Conservation (phyloP, 2,329 filamentous ascomycete species). For the Rhytidhysteron rufulum region DNA sequence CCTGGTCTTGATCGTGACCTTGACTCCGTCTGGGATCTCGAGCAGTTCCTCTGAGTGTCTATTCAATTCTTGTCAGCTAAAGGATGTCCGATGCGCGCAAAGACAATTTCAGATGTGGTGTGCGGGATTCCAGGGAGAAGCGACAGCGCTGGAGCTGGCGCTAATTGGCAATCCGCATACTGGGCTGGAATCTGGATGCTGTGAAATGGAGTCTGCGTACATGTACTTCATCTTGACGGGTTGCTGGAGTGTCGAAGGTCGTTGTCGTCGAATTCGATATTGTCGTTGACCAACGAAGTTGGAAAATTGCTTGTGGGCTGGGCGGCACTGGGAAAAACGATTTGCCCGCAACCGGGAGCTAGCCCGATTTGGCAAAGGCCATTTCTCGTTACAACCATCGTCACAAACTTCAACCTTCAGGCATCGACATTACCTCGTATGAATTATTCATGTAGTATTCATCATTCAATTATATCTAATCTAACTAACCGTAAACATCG, state of each 20-base stretch:
- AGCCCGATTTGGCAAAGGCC: constrained; percentile 3
- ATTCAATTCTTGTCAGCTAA: constrained; percentile 27
- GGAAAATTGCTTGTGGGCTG: constrained; percentile 11
- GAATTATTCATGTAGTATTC: no score
- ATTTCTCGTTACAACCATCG: background rate
- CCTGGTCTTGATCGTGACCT: constrained; percentile 95
- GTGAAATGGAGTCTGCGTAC: constrained; percentile 29
- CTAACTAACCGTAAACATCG: no score
- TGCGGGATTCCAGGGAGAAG: no score
- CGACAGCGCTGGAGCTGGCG: no score
- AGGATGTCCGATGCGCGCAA: constrained; percentile 11
- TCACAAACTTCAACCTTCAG: background rate
- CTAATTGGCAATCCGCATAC: no score
- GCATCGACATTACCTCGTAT: no score
- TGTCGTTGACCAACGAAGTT: no score
- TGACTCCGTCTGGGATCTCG: constrained; percentile 95
- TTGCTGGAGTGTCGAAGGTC: constrained; percentile 33
- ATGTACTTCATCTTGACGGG: constrained; percentile 97
- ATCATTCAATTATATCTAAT: no score
- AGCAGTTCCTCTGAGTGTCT: constrained; percentile 90
- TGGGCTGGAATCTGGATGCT: no score
- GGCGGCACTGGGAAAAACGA: constrained; percentile 11
- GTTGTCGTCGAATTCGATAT: constrained; percentile 19
- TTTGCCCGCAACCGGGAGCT: constrained; percentile 8
- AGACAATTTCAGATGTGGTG: no score